Percentiles rank a stretch among this genome's conserved stretches.
Conservation (phyloP, 192 early-diverging fungal species). For the Anaeromyces robustus region DNA sequence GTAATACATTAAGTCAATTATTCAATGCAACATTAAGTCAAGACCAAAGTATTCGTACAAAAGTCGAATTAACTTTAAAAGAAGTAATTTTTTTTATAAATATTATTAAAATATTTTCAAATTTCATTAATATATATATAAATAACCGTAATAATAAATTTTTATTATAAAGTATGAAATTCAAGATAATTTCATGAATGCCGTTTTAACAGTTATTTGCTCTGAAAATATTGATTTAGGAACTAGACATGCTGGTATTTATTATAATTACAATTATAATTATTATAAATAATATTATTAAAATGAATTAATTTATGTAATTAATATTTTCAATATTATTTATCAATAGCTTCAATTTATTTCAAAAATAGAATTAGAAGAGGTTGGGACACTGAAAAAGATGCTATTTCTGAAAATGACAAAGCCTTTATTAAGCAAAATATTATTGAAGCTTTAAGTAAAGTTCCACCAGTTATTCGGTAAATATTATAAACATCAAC, state of each 20-base stretch:
- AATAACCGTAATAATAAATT: background rate
- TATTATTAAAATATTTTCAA: background rate
- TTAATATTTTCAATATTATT: constrained; percentile 6
- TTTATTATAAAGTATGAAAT: background rate
- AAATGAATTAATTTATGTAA: constrained; percentile 16
- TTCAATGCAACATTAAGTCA: background rate
- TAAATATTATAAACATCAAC: constrained; percentile 19
- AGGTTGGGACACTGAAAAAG: constrained; percentile 52
- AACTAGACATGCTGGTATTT: background rate
- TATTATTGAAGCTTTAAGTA: constrained; percentile 59
- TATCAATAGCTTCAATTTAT: constrained; percentile 49
- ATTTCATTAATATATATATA: background rate
- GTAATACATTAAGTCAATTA: background rate
- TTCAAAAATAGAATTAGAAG: constrained; percentile 72
- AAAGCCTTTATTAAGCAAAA: constrained; percentile 45
- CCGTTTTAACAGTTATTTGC: background rate
- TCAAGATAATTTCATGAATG: background rate
- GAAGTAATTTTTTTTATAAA: background rate
- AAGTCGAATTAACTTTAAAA: background rate
- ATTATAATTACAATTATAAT: too few species aligned
- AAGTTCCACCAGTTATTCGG: constrained; percentile 57
- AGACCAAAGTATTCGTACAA: background rate
- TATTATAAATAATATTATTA: too few species aligned
- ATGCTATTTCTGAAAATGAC: constrained; percentile 51
- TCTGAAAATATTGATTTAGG: background rate